Base-by-base conservation (phyloP, 148 eudicot genomes). In the Chenopodium quinoa region DNA sequence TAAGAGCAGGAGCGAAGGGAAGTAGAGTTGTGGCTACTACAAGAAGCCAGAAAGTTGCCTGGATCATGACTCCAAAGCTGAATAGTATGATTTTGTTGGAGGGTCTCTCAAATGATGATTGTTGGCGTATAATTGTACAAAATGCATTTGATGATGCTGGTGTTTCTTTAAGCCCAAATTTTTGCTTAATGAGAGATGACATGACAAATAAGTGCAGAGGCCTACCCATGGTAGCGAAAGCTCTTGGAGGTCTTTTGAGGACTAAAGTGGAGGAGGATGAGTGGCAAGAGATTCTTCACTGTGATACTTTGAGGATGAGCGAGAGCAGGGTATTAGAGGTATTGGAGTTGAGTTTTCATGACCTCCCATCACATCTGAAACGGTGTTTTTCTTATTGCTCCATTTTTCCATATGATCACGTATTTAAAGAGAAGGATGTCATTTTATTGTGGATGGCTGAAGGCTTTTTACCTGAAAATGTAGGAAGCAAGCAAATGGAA, bases 201-300 rank as follows among this genome's bases (percentile, higher is more conserved):
- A 48, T 68, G 54, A 11, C 50, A 66, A 69, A 46, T n/a, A 48
- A 52, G 58, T 78, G 74, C 64, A 67, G 69, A 78, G 81, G 81
- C 11, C 32, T 78, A 7, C 80, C 80, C 31, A 4, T 78, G 73
- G 73, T 70, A 11, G 80, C 80, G 10, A 78, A 78, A 48, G 47
- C 81, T 16, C 74, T 78, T 9, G 81, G 81, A 68, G 81, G 75
- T 25, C 75, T 68, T 63, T 22, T 76, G 20, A 76, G 79, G 67
- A 40, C 79, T 32, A 76, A 76, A 76, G 52, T 37, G 27, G 71
- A 76, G 67, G 79, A 76, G 54, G 63, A 47, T 22, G 79, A 76
- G 69, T 76, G 79, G 70, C 54, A 76, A 32, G 67, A 76, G 3
- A 63, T 5, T 2, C 50, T 76, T n/a, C 7, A 60, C 70, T 22